These are phyloP conservation scores for Nicotiana rustica DNA, from an alignment of 305 asterid genomes.

Conservation along the genomic window DNA sequence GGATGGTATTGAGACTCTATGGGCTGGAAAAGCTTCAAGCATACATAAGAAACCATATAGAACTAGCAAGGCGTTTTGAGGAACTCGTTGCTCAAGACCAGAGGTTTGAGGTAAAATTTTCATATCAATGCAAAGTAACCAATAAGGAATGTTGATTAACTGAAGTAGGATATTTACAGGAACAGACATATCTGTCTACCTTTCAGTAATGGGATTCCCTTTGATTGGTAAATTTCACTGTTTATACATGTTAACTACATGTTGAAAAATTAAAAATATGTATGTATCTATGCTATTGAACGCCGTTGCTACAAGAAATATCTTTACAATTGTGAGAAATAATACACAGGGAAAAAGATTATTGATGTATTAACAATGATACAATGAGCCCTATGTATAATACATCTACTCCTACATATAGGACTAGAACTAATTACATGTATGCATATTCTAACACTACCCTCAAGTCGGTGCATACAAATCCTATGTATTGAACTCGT, in stretches of 20 bases:
- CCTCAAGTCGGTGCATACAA: too few species aligned
- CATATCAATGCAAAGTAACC: slow-evolving; percentile 25
- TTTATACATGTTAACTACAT: neutral
- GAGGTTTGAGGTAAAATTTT: slow-evolving; percentile 74
- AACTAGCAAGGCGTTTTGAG: slow-evolving; percentile 73
- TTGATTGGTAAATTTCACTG: neutral
- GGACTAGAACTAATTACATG: too few species aligned
- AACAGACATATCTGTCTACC: neutral
- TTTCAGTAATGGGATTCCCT: slow-evolving; percentile 15
- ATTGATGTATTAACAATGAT: too few species aligned
- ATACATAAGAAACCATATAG: slow-evolving; percentile 82
- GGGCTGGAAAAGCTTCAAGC: slow-evolving; percentile 88
- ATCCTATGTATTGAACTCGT: too few species aligned
- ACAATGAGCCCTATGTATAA: too few species aligned
- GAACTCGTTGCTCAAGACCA: slow-evolving; percentile 73
- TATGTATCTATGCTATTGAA: neutral
- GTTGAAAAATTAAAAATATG: neutral
- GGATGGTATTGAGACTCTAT: slow-evolving; percentile 95
- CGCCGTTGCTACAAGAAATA: neutral
- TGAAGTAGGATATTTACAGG: slow-evolving; percentile 1
- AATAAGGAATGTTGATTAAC: neutral
- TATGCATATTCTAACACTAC: too few species aligned
- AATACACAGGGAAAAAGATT: too few species aligned
- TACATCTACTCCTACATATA: too few species aligned
- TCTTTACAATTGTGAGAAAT: neutral